phyloP scores from a whole-genome alignment of 192 early-diverging fungal species.

The Allomyces macrogynus region DNA sequence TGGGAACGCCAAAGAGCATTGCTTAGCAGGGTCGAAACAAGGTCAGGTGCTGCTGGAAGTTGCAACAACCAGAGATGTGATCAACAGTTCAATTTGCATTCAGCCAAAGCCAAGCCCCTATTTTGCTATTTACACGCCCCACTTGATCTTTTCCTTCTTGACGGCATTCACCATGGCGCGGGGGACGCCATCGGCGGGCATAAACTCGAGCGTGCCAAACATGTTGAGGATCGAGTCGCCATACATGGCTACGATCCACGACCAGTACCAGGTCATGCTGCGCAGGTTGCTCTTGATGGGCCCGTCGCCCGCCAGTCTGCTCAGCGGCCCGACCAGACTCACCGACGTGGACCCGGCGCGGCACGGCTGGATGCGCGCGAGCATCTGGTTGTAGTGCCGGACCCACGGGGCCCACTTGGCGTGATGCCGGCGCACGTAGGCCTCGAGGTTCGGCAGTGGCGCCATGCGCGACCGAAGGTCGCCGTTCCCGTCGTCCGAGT shows the following conservation, averaged over 20 bases:
- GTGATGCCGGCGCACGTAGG: not conserved
- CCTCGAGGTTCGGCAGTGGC: not conserved
- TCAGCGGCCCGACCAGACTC: no score
- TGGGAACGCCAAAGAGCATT: no score
- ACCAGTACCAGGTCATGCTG: not conserved
- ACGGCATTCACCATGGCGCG: not conserved
- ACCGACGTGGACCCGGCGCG: no score
- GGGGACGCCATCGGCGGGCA: not conserved
- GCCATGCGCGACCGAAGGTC: not conserved
- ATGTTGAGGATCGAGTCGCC: not conserved
- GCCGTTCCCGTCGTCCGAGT: not conserved
- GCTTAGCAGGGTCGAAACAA: no score
- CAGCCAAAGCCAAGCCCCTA: not conserved
- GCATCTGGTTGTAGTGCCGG: not conserved
- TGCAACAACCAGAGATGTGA: no score
- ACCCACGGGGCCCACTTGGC: not conserved
- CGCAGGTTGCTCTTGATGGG: not conserved
- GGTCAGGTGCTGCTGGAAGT: no score
- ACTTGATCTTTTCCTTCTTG: not conserved
- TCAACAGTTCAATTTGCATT: no score
- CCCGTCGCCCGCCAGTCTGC: not conserved
- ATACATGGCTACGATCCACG: not conserved
- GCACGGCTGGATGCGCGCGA: not conserved
- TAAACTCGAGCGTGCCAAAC: not conserved
- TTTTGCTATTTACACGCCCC: not conserved